Evolutionary conservation across 2,329 filamentous ascomycete genomes (phyloP), one percentile per base, ranked within the genome.

Genomic region (Colletotrichum salicis): DNA sequence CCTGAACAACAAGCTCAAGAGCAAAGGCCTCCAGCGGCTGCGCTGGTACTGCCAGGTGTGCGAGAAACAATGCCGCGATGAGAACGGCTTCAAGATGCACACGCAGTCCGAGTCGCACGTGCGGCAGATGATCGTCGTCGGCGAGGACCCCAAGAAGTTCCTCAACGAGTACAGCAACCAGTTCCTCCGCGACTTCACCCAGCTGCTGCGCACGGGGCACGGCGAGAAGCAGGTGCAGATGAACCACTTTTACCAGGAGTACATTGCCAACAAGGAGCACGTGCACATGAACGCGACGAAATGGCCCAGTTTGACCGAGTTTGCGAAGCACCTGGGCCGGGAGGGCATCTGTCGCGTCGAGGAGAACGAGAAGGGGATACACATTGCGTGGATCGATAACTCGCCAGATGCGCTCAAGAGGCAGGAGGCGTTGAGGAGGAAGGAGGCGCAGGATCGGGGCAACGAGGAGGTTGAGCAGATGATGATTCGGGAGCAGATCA

Each of bases 221-320:
- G 94, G 95, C 74, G 95, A 97, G 82, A 99, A 99, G 82, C 89
- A 91, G 77, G 91, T 98, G 1, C 89, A 95, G 41, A 90, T 95
- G 63, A 99, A 99, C 78, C 91, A 94, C 73, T 98, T 98, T 81
- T 99, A 99, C 82, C 94, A 98, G 80, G 92, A 95, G 78, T 96
- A 97, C 77, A 98, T 98, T 76, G 88, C 90, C 19, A 92, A 96
- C 76, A 95, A 95, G 81, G 88, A 94, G 77, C 96, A 98, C 79
- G 86, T 96, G 10, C 96, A 98, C 80, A 95, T 98, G 93, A 98
- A 98, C 81, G 87, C 94, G 8, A 98, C 96, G 0, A 92, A 92
- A 77, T 98, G 95, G 95, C 89, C 92, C 4, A 94, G 90, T 65
- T 83, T 99, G 76, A 96, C 95, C 3, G 95, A 98, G 77, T 97